Percentiles rank a stretch among this genome's conserved stretches.
These are phyloP conservation scores for Trichoderma aggressivum DNA, from an alignment of 2,329 filamentous ascomycete species.

Conservation along the genomic window DNA sequence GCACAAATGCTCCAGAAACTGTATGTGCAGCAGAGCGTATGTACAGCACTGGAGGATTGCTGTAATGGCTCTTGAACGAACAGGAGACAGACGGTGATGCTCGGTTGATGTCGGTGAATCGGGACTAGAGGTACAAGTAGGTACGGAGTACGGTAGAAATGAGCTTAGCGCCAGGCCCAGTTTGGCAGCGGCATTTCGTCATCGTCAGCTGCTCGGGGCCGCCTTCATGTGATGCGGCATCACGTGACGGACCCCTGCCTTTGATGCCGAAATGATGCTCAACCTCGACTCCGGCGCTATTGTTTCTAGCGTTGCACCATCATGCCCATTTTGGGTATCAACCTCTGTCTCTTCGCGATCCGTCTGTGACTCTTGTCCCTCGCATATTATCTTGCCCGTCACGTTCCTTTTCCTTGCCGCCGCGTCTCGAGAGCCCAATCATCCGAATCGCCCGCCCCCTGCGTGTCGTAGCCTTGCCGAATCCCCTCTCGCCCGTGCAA, in stretches of 20 bases:
- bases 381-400: constrained; percentile 1
- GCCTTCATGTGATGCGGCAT: constrained; percentile 13
- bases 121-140: background rate
- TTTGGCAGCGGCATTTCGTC: constrained; percentile 12
- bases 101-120: background rate
- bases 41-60: background rate
- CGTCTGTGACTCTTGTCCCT: background rate
- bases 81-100: background rate
- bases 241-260: constrained; percentile 7
- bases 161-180: background rate
- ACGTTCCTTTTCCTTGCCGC: background rate
- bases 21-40: too few species aligned
- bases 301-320: constrained; percentile 16
- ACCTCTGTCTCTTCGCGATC: constrained; percentile 3
- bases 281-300: constrained; percentile 2
- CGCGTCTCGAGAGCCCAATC: background rate
- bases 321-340: constrained; percentile 12
- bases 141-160: background rate
- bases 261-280: constrained; percentile 16
- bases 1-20: too few species aligned
- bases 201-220: background rate
- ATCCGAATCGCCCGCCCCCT: background rate
- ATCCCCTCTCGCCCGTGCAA: background rate
- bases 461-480: background rate
- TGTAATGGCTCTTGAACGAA: background rate